Conservation (phyloP, 2,329 filamentous ascomycete genomes). For the Harringtonia aguacate region DNA sequence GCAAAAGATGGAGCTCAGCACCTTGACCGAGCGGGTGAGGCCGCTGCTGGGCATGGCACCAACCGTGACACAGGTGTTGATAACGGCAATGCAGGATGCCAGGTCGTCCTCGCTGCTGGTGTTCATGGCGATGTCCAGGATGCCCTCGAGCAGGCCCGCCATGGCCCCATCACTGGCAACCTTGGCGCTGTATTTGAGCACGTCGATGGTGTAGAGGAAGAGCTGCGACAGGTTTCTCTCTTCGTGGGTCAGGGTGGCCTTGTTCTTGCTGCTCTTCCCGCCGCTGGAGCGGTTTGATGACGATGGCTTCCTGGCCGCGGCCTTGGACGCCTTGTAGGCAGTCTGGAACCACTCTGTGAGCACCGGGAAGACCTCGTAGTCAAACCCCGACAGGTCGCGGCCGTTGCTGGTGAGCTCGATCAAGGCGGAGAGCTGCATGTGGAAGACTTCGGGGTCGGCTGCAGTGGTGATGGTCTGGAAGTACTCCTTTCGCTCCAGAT, state of each 20-base stretch:
- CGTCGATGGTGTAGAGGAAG: constrained; percentile 54
- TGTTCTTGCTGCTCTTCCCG: constrained; percentile 13
- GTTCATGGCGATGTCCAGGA: constrained; percentile 57
- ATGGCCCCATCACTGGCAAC: constrained; percentile 53
- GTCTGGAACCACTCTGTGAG: constrained; percentile 49
- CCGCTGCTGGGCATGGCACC: constrained; percentile 54
- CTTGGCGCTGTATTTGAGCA: constrained; percentile 68
- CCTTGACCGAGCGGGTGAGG: constrained; percentile 55
- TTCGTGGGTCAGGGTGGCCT: constrained; percentile 34
- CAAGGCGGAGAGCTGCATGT: constrained; percentile 53
- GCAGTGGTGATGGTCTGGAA: constrained; percentile 50
- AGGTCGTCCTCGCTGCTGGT: constrained; percentile 57
- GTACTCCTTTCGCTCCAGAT: constrained; percentile 55
- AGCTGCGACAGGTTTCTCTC: constrained; percentile 53
- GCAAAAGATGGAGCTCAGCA: constrained; percentile 62
- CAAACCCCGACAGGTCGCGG: constrained; percentile 53
- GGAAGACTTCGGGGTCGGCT: constrained; percentile 51
- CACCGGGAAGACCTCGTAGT: constrained; percentile 54
- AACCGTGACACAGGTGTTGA: constrained; percentile 63
- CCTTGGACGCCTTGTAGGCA: constrained; percentile 33
- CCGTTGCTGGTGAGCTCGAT: constrained; percentile 51
- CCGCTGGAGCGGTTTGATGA: constrained; percentile 15
- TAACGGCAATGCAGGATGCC: constrained; percentile 53
- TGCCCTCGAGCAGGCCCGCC: constrained; percentile 46
- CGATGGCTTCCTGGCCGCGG: constrained; percentile 27